Evolutionary conservation across 495 filamentous ascomycete genomes (phyloP), one percentile per base, ranked within the genome.

Genomic region (Penicillium egyptiacum): DNA sequence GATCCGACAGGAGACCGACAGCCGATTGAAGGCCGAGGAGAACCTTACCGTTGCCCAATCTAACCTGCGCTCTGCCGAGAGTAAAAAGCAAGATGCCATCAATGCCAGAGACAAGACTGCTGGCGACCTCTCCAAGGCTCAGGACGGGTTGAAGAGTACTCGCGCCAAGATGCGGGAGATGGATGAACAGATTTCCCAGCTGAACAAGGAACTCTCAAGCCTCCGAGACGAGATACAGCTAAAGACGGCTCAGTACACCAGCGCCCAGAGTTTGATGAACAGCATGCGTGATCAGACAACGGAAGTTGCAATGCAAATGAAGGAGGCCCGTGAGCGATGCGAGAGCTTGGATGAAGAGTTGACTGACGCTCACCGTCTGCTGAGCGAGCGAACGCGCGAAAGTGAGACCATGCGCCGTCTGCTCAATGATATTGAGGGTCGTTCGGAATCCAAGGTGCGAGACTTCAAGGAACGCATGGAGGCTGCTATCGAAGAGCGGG

Each of bases 291-390:
- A 96, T 64, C 91, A 98, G 71, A 87, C 86, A 2, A 78, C 86
- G 3, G 94, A 98, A 71, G 77, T 98, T 62, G 85, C 85, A n/a
- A 88, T 89, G 73, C 95, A 96, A 72, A 88, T 96, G 81, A 93
- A 92, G 74, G 94, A 98, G 69, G 87, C 88, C 3, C 85, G 87
- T 49, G 84, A 85, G 37, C 87, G 91, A 58, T 86, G 83, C 53
- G 92, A 96, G 62, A 89, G 86, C 53, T 73, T 96, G n/a, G 93
- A 97, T 61, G 94, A 98, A 74, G 94, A 98, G 67, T 79, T 97
- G 8, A 84, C 84, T 17, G 95, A 98, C 65, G 85, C 90, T 14
- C 92, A 96, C 56, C 82, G 91, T 45, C 82, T 97, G 49, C 81
- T 98, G n/a, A 83, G 79, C 41, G 95, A 98, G 71, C 86, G 95